Percentiles rank a stretch among this genome's conserved stretches.
Evolutionary conservation across 176 grass and related monocot species (phyloP).

Genomic region (Avena atlantica): DNA sequence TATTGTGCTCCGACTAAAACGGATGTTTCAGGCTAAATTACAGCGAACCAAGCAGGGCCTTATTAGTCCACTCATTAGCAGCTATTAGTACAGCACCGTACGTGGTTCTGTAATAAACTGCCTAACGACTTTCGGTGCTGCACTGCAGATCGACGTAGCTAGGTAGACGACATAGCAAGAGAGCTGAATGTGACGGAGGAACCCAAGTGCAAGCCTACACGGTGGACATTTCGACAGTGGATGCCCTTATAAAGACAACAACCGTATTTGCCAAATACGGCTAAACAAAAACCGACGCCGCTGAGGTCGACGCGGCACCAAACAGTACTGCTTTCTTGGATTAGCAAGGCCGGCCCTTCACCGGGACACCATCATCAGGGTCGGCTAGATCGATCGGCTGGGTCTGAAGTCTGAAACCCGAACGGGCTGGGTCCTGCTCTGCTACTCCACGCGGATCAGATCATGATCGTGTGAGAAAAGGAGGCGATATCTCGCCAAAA

Average conservation of each 20-base stretch:
- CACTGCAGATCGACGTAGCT: too few species aligned
- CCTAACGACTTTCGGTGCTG: too few species aligned
- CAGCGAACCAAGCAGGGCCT: too few species aligned
- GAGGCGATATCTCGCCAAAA: background rate
- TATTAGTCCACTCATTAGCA: too few species aligned
- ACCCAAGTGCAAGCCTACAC: background rate
- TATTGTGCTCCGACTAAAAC: too few species aligned
- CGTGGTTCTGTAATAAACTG: too few species aligned
- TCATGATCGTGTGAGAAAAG: background rate
- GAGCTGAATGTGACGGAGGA: background rate
- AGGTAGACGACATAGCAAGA: too few species aligned
- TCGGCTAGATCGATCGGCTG: background rate
- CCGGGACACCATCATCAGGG: too few species aligned
- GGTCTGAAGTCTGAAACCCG: background rate
- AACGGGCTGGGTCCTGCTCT: background rate
- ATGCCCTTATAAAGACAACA: background rate
- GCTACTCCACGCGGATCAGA: background rate
- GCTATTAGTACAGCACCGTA: too few species aligned
- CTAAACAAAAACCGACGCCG: background rate
- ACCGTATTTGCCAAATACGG: background rate
- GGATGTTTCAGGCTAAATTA: too few species aligned
- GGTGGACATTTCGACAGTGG: background rate
- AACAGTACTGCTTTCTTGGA: background rate
- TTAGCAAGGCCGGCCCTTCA: background rate
- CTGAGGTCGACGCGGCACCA: background rate